A percentile compares a stretch with the other conserved stretches of the same genome.
phyloP scores from a whole-genome alignment of 148 eudicot species.

The Arctostaphylos glauca region DNA sequence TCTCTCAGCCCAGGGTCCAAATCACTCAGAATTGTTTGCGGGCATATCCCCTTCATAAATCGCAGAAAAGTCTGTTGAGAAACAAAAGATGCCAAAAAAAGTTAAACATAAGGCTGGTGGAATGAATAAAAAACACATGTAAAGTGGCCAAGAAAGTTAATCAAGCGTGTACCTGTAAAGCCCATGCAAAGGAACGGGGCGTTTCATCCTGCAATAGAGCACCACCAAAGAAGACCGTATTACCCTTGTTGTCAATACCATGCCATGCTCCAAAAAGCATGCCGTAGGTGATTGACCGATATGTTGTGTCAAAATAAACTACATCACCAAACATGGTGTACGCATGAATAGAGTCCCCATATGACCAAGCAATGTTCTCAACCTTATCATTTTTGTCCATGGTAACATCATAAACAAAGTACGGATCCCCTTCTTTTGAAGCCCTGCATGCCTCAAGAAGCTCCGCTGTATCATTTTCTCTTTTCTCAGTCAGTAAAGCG shows the following conservation, averaged over 20 bases:
- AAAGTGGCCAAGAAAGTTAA: neutral
- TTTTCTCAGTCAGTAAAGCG: conserved; percentile 25
- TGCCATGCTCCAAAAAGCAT: conserved; percentile 35
- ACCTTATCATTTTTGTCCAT: conserved; percentile 34
- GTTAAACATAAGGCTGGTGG: neutral
- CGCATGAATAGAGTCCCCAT: conserved; percentile 25
- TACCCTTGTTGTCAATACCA: conserved; percentile 41
- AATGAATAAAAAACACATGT: neutral
- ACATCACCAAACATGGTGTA: conserved; percentile 40
- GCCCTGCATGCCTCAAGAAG: conserved; percentile 35
- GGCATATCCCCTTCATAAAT: conserved; percentile 33
- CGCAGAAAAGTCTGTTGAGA: conserved; percentile 30
- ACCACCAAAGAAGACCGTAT: conserved; percentile 33
- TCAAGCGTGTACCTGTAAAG: conserved; percentile 27
- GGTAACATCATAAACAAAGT: conserved; percentile 35
- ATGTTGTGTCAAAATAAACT: conserved; percentile 34
- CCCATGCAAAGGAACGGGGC: conserved; percentile 27
- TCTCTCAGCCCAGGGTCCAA: conserved; percentile 32
- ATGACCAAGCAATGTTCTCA: conserved; percentile 36
- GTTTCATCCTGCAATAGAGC: conserved; percentile 36
- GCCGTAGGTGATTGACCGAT: conserved; percentile 28
- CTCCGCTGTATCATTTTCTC: conserved; percentile 22
- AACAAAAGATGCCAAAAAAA: neutral
- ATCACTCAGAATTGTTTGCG: conserved; percentile 38
- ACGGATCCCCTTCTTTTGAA: conserved; percentile 37